Conservation (phyloP, 495 filamentous ascomycete species). For the Echria macrotheca region DNA sequence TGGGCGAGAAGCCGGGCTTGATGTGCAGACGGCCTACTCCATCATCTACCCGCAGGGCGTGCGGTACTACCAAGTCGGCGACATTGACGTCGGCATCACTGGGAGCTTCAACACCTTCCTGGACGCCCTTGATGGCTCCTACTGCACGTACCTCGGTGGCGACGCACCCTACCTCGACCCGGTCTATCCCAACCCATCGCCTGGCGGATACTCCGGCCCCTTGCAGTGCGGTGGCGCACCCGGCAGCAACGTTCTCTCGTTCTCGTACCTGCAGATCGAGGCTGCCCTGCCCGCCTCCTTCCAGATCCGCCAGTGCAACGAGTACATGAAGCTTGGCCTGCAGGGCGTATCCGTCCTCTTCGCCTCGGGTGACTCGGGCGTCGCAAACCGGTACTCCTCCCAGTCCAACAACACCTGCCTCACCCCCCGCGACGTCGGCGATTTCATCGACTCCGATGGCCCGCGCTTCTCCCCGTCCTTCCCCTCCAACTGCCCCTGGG, state of each 20-base stretch:
- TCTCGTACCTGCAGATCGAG: conserved; percentile 28
- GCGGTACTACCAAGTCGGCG: conserved; percentile 52
- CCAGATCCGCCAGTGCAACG: conserved; percentile 26
- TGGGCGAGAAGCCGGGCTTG: conserved; percentile 22
- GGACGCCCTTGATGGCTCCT: conserved; percentile 51
- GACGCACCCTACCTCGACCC: conserved; percentile 42
- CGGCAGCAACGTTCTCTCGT: conserved; percentile 30
- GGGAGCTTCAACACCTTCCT: conserved; percentile 46
- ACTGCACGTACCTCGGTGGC: conserved; percentile 45
- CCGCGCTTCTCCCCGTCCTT: conserved; percentile 14
- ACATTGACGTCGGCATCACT: conserved; percentile 40
- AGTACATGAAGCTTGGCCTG: conserved; percentile 57
- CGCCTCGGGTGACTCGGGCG: conserved; percentile 53
- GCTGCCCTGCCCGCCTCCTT: conserved; percentile 20
- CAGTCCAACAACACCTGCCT: no score
- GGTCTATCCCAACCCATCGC: conserved; percentile 40
- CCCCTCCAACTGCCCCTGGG: conserved; percentile 26
- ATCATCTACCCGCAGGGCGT: conserved; percentile 51
- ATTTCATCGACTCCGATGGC: not conserved
- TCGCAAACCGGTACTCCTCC: conserved; percentile 22
- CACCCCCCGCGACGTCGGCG: conserved; percentile 18
- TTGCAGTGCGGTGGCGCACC: conserved; percentile 54
- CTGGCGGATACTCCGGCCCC: not conserved
- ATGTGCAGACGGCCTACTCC: conserved; percentile 27
- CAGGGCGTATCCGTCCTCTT: conserved; percentile 53